Evolutionary conservation across 768 basidiomycete species (phyloP).

Genomic region (Galerina sulciceps): DNA sequence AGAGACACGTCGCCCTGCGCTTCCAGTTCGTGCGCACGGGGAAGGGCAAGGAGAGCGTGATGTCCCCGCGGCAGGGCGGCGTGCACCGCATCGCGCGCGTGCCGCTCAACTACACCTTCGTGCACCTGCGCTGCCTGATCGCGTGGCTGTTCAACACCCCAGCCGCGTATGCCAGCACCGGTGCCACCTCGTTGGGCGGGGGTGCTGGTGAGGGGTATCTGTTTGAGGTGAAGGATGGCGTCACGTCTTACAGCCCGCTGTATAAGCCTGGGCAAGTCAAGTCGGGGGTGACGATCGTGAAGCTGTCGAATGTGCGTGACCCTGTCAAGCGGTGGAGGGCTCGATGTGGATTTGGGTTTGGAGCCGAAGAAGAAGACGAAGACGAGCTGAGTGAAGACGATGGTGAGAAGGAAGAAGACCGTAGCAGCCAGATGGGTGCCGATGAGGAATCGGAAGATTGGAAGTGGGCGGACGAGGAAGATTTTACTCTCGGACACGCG

Average conservation of each 20-base stretch:
- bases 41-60: neutral
- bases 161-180: conserved; percentile 12
- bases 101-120: conserved; percentile 71
- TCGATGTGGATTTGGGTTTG: conserved; percentile 5
- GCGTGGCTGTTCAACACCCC: conserved; percentile 57
- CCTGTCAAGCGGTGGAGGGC: conserved; percentile 46
- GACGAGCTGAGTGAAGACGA: conserved; percentile 33
- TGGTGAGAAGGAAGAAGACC: conserved; percentile 37
- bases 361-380: conserved; percentile 15
- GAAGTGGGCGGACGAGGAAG: conserved; percentile 75
- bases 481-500: conserved; percentile 58
- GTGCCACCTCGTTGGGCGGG: neutral
- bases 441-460: conserved; percentile 51
- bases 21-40: conserved; percentile 56
- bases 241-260: conserved; percentile 42
- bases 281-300: conserved; percentile 47
- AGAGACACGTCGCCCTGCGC: conserved; percentile 64
- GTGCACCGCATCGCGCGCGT: conserved; percentile 71
- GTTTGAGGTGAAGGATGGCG: conserved; percentile 62
- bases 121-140: conserved; percentile 65
- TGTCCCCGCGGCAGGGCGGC: conserved; percentile 43
- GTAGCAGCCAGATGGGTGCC: conserved; percentile 24
- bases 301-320: conserved; percentile 56
- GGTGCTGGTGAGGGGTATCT: conserved; percentile 47
- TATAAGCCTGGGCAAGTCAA: conserved; percentile 58